Base-by-base conservation (phyloP, 441 rosid genomes). In the Populus hybrid region DNA sequence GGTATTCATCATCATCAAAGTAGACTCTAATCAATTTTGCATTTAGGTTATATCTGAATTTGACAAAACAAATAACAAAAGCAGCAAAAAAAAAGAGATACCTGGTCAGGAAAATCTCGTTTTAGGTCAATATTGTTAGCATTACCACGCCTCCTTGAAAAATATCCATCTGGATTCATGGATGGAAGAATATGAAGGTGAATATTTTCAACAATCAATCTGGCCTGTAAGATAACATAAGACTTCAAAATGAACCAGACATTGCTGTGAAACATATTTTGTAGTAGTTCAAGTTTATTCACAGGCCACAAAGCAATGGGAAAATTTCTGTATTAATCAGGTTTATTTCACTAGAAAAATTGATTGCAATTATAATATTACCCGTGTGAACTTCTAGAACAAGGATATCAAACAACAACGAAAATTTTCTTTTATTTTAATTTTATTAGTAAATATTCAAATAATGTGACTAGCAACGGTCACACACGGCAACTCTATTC, bases 41-140 rank as follows among this genome's bases (percentile, higher is more conserved):
- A 57, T 35, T 73, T 67, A 73, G 79, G 65, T 72, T 63, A 76
- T 23, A 46, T 65, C 36, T 68, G 18, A 65, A 77, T 83, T 53
- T 71, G 65, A 46, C 57, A 46, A 46, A 46, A 46, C 20, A 46
- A 46, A 46, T 46, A 46, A 14, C 20, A 46, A 46, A 14, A 75
- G 23, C 68, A 57, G 50, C 21, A 66, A 36, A 50, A 68, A 76
- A 76, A 66, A 77, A 77, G 34, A 59, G 46, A 80, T 86, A 94
- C 99, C 97, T 96, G 98, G 81, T 96, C 99, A 53, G 99, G 98
- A 85, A 94, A 96, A 89, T 93, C 98, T 63, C 98, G 90, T 88
- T 96, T 96, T 70, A 96, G 87, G 89, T 96, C 98, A 69, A 96
- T 85, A 79, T 89, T 81, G 69, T 93, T 90, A 74, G 97, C 97